Evolutionary conservation across 371 early-diverging fungal species (phyloP).

Genomic region (Mortierella sp.): DNA sequence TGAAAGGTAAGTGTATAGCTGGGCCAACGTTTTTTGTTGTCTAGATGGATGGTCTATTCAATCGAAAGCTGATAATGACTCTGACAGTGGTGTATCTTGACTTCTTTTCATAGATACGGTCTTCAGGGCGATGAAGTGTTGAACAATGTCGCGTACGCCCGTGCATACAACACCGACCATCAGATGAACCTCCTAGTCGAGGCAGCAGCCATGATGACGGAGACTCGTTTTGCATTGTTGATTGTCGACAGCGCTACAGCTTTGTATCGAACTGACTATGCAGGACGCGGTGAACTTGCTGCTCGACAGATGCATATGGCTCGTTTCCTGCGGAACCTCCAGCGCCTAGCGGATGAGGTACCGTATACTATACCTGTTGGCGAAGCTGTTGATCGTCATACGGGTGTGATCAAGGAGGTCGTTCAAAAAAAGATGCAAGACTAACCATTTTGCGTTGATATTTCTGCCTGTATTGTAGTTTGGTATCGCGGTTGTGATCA

Average conservation of each 20-base stretch:
- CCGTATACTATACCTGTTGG: not conserved
- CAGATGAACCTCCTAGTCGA: slow-evolving; percentile 92
- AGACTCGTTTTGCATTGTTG: slow-evolving; percentile 87
- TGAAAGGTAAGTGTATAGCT: slow-evolving; percentile 68
- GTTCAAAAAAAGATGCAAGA: too few species aligned
- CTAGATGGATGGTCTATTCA: too few species aligned
- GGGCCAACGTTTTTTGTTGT: not conserved
- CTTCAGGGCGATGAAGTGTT: slow-evolving; percentile 91
- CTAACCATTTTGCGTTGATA: too few species aligned
- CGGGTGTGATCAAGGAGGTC: too few species aligned
- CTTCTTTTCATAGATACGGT: slow-evolving; percentile 66
- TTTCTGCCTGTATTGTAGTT: slow-evolving; percentile 62
- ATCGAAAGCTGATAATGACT: not conserved
- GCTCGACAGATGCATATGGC: slow-evolving; percentile 98
- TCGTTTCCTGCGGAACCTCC: slow-evolving; percentile 89
- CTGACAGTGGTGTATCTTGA: too few species aligned
- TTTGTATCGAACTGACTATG: slow-evolving; percentile 98
- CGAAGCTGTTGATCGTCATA: too few species aligned
- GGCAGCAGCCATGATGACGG: slow-evolving; percentile 98
- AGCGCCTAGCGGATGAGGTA: slow-evolving; percentile 95
- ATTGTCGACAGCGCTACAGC: slow-evolving; percentile 98
- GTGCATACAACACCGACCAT: slow-evolving; percentile 99
- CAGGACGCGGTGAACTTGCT: slow-evolving; percentile 98
- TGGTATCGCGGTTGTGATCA: slow-evolving; percentile 98
- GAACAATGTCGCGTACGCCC: slow-evolving; percentile 97